Conservation (phyloP, 106 monocot species). For the Xerophyta viscosa region DNA sequence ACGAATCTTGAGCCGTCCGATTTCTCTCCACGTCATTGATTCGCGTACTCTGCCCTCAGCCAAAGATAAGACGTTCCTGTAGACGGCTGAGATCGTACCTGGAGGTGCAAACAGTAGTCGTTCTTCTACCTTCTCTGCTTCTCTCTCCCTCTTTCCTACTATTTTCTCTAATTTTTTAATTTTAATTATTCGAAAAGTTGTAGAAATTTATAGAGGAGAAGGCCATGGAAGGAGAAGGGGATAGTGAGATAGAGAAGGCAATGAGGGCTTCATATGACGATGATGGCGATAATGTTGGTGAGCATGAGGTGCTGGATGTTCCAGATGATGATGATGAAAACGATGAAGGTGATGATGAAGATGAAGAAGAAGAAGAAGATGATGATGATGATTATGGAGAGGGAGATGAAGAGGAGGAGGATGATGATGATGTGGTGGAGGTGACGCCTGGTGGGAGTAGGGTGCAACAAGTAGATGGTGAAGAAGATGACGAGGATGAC, state of each 20-base stretch:
- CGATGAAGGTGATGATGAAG: neutral
- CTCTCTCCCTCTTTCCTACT: neutral
- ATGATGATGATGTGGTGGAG: slow-evolving; percentile 2
- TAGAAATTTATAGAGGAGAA: neutral
- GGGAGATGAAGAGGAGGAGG: slow-evolving; percentile 2
- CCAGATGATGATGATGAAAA: neutral
- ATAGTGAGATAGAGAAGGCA: slow-evolving; percentile 4
- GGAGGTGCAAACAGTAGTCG: neutral
- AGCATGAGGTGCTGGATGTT: neutral
- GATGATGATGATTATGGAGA: slow-evolving; percentile 4
- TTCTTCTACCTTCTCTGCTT: neutral
- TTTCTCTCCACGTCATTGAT: slow-evolving; percentile 3
- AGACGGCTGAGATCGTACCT: slow-evolving; percentile 5
- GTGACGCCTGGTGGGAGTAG: neutral
- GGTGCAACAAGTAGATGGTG: neutral
- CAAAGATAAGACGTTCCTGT: too few relatives aligned
- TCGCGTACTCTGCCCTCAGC: neutral
- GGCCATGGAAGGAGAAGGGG: slow-evolving; percentile 2
- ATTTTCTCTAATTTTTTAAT: neutral
- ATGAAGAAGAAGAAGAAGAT: neutral
- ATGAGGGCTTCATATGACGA: neutral
- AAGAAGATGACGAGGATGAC: slow-evolving; percentile 2
- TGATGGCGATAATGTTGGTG: neutral
- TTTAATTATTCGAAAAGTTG: neutral
- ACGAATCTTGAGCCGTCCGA: neutral